Percentiles rank a stretch among this genome's conserved stretches.
Conservation (phyloP, 2,329 filamentous ascomycete genomes). For the Nigrospora osmanthi region DNA sequence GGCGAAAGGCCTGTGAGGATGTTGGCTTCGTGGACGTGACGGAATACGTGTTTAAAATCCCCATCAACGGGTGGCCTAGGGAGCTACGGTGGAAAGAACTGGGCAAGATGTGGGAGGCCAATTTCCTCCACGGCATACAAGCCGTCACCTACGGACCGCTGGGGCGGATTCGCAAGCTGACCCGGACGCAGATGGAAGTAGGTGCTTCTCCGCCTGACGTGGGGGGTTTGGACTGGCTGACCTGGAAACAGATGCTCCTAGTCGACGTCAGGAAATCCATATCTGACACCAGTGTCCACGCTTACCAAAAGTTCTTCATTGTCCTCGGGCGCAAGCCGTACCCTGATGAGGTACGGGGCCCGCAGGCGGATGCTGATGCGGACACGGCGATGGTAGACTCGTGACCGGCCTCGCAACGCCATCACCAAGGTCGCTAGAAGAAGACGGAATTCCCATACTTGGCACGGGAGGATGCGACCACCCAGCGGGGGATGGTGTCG, state of each 20-base stretch:
- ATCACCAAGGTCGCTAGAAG: too few species aligned
- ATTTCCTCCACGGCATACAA: conserved; percentile 33
- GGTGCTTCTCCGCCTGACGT: conserved; percentile 6
- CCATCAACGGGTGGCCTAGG: conserved; percentile 46
- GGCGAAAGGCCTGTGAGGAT: conserved; percentile 30
- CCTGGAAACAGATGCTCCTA: conserved; percentile 30
- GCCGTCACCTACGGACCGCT: conserved; percentile 34
- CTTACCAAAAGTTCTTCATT: conserved; percentile 40
- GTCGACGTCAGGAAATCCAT: conserved; percentile 41
- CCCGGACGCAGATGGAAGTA: conserved; percentile 41
- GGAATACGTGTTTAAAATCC: conserved; percentile 44
- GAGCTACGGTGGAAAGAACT: conserved; percentile 33
- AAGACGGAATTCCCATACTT: too few species aligned
- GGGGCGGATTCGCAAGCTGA: conserved; percentile 30
- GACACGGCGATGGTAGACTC: background rate
- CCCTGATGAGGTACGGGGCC: conserved; percentile 18
- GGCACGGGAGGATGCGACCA: too few species aligned
- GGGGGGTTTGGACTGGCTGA: conserved; percentile 3
- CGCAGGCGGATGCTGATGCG: background rate
- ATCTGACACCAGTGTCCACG: conserved; percentile 36
- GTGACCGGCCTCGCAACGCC: background rate
- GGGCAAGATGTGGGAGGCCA: conserved; percentile 36
- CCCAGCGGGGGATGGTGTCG: too few species aligned
- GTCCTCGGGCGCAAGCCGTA: conserved; percentile 44
- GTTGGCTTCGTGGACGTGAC: conserved; percentile 49